Percentiles rank a stretch among this genome's conserved stretches.
Conservation (phyloP, 129 eudicot genomes). For the Ambrosia artemisiifolia region DNA sequence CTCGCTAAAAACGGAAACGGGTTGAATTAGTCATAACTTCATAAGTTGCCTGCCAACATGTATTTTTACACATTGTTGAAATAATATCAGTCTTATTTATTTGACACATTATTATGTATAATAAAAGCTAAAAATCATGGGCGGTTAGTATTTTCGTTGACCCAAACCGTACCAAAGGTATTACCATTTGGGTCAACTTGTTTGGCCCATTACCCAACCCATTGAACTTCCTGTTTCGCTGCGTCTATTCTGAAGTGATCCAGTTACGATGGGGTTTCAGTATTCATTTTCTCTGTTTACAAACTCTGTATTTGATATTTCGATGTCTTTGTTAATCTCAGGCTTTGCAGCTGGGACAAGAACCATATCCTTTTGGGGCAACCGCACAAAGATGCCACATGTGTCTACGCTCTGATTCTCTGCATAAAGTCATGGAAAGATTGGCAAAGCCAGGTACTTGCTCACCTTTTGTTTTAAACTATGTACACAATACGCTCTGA, state of each 20-base stretch:
- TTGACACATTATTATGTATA: neutral
- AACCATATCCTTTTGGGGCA: slow-evolving; percentile 51
- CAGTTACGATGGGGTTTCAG: neutral
- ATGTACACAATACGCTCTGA: neutral
- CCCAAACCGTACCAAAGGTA: neutral
- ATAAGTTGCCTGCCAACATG: neutral
- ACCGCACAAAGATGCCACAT: slow-evolving; percentile 76
- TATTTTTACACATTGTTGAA: neutral
- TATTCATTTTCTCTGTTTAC: neutral
- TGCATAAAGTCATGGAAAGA: slow-evolving; percentile 76
- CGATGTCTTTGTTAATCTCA: slow-evolving; percentile 17
- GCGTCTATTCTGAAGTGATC: neutral
- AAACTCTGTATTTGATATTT: neutral
- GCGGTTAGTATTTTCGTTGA: neutral
- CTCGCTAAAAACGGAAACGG: neutral
- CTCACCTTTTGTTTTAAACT: neutral
- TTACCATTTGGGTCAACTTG: neutral
- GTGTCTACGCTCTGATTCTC: slow-evolving; percentile 82
- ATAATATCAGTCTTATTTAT: neutral
- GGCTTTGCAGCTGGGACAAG: slow-evolving; percentile 93
- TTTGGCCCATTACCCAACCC: neutral
- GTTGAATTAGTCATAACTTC: neutral
- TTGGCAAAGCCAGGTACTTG: slow-evolving; percentile 72
- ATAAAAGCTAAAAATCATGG: neutral
- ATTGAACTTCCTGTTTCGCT: neutral